A percentile compares a stretch with the other conserved stretches of the same genome.
These are phyloP conservation scores for Phytophthora meadii DNA, from an alignment of 352 stramenopile species.

Conservation along the genomic window DNA sequence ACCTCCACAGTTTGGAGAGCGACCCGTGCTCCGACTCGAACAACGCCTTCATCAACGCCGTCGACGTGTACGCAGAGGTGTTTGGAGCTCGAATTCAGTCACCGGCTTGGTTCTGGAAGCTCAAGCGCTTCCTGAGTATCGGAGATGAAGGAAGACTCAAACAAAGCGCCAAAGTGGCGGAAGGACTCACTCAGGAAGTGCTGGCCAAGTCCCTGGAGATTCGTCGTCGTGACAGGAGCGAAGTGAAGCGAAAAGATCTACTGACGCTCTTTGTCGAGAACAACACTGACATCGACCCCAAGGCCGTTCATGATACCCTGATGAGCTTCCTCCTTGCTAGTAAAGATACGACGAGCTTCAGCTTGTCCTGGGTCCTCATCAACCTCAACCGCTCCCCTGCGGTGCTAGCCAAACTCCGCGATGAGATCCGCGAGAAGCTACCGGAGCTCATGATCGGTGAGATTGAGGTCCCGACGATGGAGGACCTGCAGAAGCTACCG, in stretches of 20 bases:
- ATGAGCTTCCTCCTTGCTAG: constrained; percentile 79
- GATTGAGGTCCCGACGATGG: constrained; percentile 34
- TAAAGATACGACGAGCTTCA: constrained; percentile 73
- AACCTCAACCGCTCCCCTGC: constrained; percentile 72
- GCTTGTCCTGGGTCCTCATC: constrained; percentile 75
- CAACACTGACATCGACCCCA: constrained; percentile 25
- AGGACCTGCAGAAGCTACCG: constrained; percentile 55
- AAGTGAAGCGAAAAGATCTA: constrained; percentile 43
- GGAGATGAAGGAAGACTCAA: constrained; percentile 27
- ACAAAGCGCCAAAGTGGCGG: constrained; percentile 23
- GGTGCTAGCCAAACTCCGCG: constrained; percentile 48
- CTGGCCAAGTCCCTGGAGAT: constrained; percentile 38
- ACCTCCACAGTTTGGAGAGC: constrained; percentile 31
- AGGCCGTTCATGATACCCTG: constrained; percentile 65
- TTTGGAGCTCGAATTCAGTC: constrained; percentile 29
- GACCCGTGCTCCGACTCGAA: constrained; percentile 31
- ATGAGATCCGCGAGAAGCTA: constrained; percentile 53
- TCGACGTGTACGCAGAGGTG: constrained; percentile 38
- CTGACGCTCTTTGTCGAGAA: constrained; percentile 48
- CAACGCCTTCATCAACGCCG: constrained; percentile 32
- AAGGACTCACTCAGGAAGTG: constrained; percentile 39
- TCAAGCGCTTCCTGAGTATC: constrained; percentile 36
- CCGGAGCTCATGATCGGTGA: constrained; percentile 28
- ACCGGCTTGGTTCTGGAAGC: constrained; percentile 52
- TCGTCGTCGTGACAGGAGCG: constrained; percentile 5